Evolutionary conservation across 345 rosid genomes (phyloP).

Genomic region (Camelina neglecta): DNA sequence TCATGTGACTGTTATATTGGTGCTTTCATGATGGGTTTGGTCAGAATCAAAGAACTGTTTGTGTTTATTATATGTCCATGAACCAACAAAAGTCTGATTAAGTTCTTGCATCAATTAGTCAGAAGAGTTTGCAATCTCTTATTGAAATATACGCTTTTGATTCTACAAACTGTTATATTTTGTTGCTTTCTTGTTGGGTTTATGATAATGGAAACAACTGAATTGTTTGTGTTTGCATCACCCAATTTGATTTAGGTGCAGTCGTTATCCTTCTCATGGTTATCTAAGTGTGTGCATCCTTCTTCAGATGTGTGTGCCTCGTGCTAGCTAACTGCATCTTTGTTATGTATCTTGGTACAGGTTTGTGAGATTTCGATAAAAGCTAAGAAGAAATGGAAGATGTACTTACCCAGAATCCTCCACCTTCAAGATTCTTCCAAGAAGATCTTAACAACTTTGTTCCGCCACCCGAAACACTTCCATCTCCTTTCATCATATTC

Average conservation of each 20-base stretch:
- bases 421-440: constrained; percentile 91
- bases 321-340: constrained; percentile 23
- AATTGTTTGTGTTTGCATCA: too few relatives aligned
- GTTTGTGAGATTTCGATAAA: constrained; percentile 14
- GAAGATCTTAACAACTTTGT: constrained; percentile 93
- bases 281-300: too few relatives aligned
- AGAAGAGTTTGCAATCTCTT: too few relatives aligned
- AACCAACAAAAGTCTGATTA: too few relatives aligned
- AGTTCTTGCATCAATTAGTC: too few relatives aligned
- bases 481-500: constrained; percentile 74
- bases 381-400: constrained; percentile 71
- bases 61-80: not conserved
- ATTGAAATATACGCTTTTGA: too few relatives aligned
- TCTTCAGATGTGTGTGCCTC: too few relatives aligned
- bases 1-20: not conserved
- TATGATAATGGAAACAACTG: too few relatives aligned
- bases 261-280: too few relatives aligned
- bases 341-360: constrained; percentile 8
- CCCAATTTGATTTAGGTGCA: too few relatives aligned
- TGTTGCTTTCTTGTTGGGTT: too few relatives aligned
- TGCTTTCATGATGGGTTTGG: constrained; percentile 1
- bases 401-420: constrained; percentile 85
- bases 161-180: too few relatives aligned
- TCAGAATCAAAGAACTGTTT: not conserved
- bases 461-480: constrained; percentile 54